Evolutionary conservation across 768 basidiomycete genomes (phyloP), one percentile per base, ranked within the genome.

Genomic region (Hygrophorus pudorinus): DNA sequence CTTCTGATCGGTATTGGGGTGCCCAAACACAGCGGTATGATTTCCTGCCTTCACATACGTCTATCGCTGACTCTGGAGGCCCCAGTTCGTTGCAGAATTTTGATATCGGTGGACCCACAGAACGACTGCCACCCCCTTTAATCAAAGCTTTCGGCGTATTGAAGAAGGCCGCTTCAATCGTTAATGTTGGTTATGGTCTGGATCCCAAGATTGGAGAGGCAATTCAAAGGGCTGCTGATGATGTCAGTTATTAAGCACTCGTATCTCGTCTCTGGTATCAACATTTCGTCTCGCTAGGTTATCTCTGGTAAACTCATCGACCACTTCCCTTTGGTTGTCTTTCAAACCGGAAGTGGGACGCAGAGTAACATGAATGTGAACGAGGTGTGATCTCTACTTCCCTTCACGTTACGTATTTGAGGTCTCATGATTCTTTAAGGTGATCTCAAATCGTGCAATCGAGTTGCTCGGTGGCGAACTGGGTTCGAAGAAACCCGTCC

Each of bases 331-430:
- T 71, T 99, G 31, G 96, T 99, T 30, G 93, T 99, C 33, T 99
- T 97, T 77, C 96, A 99, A 65, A 99, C 96, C 17, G 96, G 96
- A 48, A 93, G 89, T 45, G 96, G 96, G 14, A 99, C 96, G 1
- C 96, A 99, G 64, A 93, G 87, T 59, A 99, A 99, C 71, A 99
- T 99, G 96, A 99, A 89, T 63, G 89, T 79, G 48, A 99, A 99
- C 61, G 96, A 99, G 78, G 90, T 85, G 16, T 24, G 29, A 35
- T 6, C 10, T 6, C 11, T 33, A 20, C 29, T 16, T 5, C 46
- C 30, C 10, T 10, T n/a, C 11, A 27, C 21, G 20, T 6, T 8
- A 4, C 30, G 6, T 24, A 2, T 20, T 12, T 14, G 8, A 16
- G 9, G 14, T 41, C 21, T 14, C 41, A 12, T 21, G 16, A n/a